Evolutionary conservation across 1,284 basidiomycete genomes (phyloP).

Genomic region (Peniophora sp.): DNA sequence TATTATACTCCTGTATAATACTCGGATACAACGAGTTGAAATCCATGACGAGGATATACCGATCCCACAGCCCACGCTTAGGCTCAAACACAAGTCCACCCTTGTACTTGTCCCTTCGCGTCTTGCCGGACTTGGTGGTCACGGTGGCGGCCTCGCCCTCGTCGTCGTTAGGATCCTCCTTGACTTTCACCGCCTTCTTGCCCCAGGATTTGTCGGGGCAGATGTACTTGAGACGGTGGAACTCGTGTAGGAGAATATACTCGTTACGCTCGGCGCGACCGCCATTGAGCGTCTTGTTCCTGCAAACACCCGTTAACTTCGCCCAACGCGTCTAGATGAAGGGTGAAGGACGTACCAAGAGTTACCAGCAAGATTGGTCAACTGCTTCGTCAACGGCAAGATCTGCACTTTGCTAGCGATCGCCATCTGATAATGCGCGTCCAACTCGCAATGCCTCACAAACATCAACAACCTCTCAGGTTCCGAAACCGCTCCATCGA

Average conservation of each 20-base stretch:
- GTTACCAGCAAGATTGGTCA: conserved; percentile 97
- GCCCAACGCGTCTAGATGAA: neutral
- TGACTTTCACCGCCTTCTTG: conserved; percentile 56
- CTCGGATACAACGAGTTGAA: conserved; percentile 99
- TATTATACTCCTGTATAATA: conserved; percentile 99
- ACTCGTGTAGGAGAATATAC: conserved; percentile 97
- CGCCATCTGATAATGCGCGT: conserved; percentile 95
- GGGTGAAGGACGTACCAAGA: conserved; percentile 61
- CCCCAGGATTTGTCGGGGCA: conserved; percentile 92
- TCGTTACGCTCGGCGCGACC: conserved; percentile 98
- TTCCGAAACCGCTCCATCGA: conserved; percentile 77
- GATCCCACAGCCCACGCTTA: conserved; percentile 95
- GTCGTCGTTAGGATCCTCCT: conserved; percentile 60
- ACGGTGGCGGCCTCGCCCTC: conserved; percentile 38
- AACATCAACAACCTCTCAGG: conserved; percentile 83
- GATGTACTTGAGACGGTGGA: conserved; percentile 93
- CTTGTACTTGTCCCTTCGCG: conserved; percentile 94
- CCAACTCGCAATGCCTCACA: conserved; percentile 87
- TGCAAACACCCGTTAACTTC: conserved; percentile 22
- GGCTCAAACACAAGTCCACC: conserved; percentile 98
- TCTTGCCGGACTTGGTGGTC: conserved; percentile 42
- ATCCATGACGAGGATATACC: conserved; percentile 98
- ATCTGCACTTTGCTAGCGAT: conserved; percentile 89
- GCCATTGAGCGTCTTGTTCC: conserved; percentile 92
- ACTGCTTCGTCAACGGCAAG: conserved; percentile 82